These are phyloP conservation scores for Curvularia eragrostidis DNA, from an alignment of 2,329 filamentous ascomycete genomes.

Conservation along the genomic window DNA sequence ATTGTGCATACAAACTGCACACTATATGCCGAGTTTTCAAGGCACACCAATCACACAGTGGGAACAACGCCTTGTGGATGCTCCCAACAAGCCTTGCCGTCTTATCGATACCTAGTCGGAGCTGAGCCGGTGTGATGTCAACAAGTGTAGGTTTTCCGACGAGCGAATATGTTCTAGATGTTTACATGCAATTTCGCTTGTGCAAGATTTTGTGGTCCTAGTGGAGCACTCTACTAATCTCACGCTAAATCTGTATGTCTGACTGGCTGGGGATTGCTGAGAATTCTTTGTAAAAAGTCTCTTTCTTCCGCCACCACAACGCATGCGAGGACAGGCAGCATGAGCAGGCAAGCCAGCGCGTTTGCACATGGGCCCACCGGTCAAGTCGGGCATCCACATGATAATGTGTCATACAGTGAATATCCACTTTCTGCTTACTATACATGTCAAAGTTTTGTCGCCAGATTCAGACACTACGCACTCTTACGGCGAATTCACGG, in stretches of 20 bases:
- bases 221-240: conserved; percentile 6
- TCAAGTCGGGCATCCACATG: conserved; percentile 1
- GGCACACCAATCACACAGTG: conserved; percentile 15
- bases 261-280: neutral
- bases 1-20: conserved; percentile 1
- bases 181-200: conserved; percentile 16
- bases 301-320: neutral
- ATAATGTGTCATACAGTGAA: neutral
- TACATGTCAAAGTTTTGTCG: neutral
- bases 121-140: conserved; percentile 14
- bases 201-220: conserved; percentile 5
- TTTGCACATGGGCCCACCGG: conserved; percentile 6
- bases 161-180: conserved; percentile 12
- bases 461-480: neutral
- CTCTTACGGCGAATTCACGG: neutral
- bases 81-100: conserved; percentile 2
- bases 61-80: conserved; percentile 7
- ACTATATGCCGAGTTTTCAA: conserved; percentile 5
- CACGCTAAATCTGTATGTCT: neutral
- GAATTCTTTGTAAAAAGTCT: conserved; percentile 1
- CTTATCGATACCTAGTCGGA: conserved; percentile 22
- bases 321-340: neutral
- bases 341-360: neutral
- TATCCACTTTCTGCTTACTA: neutral
- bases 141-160: conserved; percentile 3